Evolutionary conservation across 768 basidiomycete species (phyloP), one percentile per base, ranked within the genome.

Genomic region (Suillus decipiens): DNA sequence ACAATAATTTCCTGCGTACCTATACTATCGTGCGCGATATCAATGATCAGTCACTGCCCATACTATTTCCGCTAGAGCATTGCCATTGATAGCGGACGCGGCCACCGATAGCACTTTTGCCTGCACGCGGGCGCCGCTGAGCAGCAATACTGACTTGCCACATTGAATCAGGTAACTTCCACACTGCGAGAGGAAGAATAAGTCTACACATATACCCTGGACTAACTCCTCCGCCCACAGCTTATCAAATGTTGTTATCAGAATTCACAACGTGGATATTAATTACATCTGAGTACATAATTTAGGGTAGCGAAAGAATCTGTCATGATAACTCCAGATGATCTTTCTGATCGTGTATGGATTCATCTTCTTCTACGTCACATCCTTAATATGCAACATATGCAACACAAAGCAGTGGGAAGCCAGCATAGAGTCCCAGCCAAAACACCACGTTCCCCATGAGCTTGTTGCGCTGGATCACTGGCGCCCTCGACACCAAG

Each of bases 361-460:
- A 15, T 7, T 15, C 5, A 10, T n/a, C n/a, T 39, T 39, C 60
- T 39, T 36, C 37, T 61, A 33, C 48, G 8, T 36, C 54, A 53
- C 36, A 9, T 45, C 39, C 59, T 79, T 69, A 89, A 66, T 86
- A 86, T 42, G 82, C 81, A 61, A 84, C 80, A 65, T 87, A 90
- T 28, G 81, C 90, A 22, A 96, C 92, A 66, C 94, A 96, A 17
- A 99, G 84, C 61, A 99, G 75, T 1, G 97, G 97, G 82, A 99
- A 95, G 15, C 96, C 96, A 7, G 88, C 87, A 68, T 90, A 93
- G 31, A 99, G 82, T 3, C 95, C 95, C 24, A 95, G 67, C 97
- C 97, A 99, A 74, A 99, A 99, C 37, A 96, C 86, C 53, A 95
- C 75, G 65, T 92, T 92, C 1, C 91, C 91, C 71, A 96, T 73